Conservation (phyloP, 83 land plant species). For the Isoetes engelmannii region DNA sequence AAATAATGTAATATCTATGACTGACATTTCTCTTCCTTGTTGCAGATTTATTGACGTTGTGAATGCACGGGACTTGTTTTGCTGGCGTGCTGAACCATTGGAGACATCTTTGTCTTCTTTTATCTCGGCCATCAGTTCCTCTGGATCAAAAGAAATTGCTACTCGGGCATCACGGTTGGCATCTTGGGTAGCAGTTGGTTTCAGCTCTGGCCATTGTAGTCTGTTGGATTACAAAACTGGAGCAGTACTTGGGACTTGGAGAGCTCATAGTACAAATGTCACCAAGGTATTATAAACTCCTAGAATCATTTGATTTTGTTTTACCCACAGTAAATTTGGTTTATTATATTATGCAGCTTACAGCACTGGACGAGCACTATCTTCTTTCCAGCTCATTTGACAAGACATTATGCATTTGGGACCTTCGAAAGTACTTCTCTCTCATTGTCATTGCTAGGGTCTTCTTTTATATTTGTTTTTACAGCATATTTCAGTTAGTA, state of each 20-base stretch:
- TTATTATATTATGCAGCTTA: slow-evolving; percentile 47
- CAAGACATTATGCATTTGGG: slow-evolving; percentile 72
- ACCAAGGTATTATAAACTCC: slow-evolving; percentile 50
- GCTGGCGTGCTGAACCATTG: slow-evolving; percentile 60
- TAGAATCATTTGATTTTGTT: neutral
- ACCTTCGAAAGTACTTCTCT: slow-evolving; percentile 56
- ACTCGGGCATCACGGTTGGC: slow-evolving; percentile 26
- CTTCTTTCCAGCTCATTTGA: slow-evolving; percentile 85
- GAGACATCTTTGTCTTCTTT: slow-evolving; percentile 53
- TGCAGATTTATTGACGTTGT: slow-evolving; percentile 72
- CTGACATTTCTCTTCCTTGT: too few species aligned
- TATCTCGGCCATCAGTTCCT: slow-evolving; percentile 72
- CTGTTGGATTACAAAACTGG: slow-evolving; percentile 73
- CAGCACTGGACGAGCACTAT: slow-evolving; percentile 62
- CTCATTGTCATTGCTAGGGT: too few species aligned
- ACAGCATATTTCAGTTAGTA: neutral
- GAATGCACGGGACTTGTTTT: slow-evolving; percentile 50
- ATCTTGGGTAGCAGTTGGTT: slow-evolving; percentile 76
- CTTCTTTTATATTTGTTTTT: neutral
- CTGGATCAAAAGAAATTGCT: slow-evolving; percentile 34
- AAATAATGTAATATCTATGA: too few species aligned
- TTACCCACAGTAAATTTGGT: neutral
- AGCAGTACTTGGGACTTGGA: slow-evolving; percentile 56
- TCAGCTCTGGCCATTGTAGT: slow-evolving; percentile 71
- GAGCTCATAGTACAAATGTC: slow-evolving; percentile 76